A percentile compares a stretch with the other conserved stretches of the same genome.
These are phyloP conservation scores for Voacanga thouarsii DNA, from an alignment of 257 asterid species.

Conservation along the genomic window DNA sequence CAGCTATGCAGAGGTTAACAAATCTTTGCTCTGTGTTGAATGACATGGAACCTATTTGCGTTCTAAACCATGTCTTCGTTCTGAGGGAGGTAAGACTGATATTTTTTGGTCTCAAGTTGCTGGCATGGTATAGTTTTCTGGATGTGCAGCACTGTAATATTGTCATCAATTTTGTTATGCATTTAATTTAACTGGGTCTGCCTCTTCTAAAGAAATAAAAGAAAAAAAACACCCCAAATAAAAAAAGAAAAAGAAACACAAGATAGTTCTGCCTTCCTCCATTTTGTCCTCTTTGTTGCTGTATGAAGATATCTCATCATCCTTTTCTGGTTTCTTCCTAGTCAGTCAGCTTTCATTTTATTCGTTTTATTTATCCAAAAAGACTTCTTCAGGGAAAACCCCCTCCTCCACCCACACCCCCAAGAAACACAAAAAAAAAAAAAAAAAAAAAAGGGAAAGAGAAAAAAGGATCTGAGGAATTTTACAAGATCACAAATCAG, in stretches of 20 bases:
- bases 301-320: not conserved
- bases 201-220: not conserved
- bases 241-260: not conserved
- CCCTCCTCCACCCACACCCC: not conserved
- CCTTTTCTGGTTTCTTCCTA: not conserved
- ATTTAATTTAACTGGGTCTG: not conserved
- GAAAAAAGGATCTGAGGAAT: not conserved
- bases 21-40: slow-evolving; percentile 95
- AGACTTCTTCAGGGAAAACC: not conserved
- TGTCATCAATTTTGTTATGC: not conserved
- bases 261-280: not conserved
- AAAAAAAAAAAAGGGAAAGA: not conserved
- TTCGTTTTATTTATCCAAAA: not conserved
- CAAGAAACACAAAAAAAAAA: not conserved
- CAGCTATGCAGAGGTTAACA: slow-evolving; percentile 95
- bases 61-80: slow-evolving; percentile 92
- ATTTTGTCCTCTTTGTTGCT: not conserved
- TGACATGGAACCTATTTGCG: slow-evolving; percentile 99
- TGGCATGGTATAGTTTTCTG: not conserved
- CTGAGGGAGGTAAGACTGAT: slow-evolving; percentile 74
- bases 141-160: not conserved
- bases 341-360: not conserved
- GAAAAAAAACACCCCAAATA: not conserved
- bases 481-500: not conserved
- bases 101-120: not conserved